A percentile compares a stretch with the other conserved stretches of the same genome.
Evolutionary conservation across 768 basidiomycete species (phyloP).

Genomic region (Guyanaporus albipodus): DNA sequence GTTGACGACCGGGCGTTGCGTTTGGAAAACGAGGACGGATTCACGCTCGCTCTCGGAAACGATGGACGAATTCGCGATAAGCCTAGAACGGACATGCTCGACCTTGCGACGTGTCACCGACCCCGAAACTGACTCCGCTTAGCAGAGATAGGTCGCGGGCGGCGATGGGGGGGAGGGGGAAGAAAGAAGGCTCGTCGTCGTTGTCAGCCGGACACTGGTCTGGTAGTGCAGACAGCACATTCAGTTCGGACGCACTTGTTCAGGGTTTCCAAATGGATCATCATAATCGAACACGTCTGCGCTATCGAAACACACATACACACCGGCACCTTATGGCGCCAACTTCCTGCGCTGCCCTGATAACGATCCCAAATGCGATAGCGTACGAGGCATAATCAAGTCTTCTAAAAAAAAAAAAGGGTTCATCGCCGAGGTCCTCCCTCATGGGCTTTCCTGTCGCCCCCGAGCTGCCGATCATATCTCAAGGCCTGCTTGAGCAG

Average conservation of each 20-base stretch:
- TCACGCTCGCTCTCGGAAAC: not conserved
- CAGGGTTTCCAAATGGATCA: no score
- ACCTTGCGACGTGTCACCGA: conserved; percentile 4
- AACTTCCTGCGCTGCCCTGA: not conserved
- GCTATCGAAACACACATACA: no score
- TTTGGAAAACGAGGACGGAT: not conserved
- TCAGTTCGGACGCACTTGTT: not conserved
- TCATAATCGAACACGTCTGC: no score
- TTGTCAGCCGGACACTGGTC: not conserved
- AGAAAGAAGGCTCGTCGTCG: conserved; percentile 2
- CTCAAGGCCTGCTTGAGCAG: conserved; percentile 12
- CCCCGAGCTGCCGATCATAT: not conserved
- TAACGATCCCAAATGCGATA: not conserved
- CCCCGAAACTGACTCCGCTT: not conserved
- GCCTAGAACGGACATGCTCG: conserved; percentile 4
- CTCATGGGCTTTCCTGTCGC: not conserved
- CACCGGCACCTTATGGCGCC: conserved; percentile 5
- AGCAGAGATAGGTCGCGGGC: not conserved
- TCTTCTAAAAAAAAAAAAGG: conserved; percentile 3
- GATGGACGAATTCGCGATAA: conserved; percentile 4
- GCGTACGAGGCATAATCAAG: not conserved
- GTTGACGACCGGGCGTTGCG: not conserved
- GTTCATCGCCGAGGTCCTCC: conserved; percentile 1
- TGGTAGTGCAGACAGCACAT: not conserved
- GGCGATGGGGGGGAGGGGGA: not conserved